phyloP scores from a whole-genome alignment of 805 yeast species.

The Torulaspora maleeae region DNA sequence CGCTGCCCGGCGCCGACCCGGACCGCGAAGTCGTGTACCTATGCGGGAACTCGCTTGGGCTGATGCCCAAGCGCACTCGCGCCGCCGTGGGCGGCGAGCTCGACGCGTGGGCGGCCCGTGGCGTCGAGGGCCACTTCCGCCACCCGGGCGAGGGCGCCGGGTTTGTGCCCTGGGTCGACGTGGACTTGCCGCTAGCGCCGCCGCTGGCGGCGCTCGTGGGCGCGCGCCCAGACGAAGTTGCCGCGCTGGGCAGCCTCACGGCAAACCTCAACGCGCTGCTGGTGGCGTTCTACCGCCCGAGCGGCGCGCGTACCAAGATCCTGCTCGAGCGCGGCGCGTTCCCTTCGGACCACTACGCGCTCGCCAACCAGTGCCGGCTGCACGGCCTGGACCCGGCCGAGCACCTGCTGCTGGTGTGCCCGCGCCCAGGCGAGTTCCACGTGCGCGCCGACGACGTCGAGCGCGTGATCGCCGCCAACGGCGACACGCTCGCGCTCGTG shows the following conservation, averaged over 20 bases:
- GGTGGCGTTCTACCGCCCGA: slow-evolving; percentile 69
- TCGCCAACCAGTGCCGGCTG: slow-evolving; percentile 63
- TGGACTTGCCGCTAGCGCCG: slow-evolving; percentile 72
- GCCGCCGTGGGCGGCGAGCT: slow-evolving; percentile 59
- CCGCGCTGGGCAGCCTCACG: slow-evolving; percentile 83
- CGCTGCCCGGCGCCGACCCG: slow-evolving; percentile 33
- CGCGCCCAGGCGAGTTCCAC: slow-evolving; percentile 52
- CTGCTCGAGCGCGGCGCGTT: slow-evolving; percentile 83
- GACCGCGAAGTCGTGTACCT: slow-evolving; percentile 47
- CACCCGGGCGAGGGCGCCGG: slow-evolving; percentile 49
- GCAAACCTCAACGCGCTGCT: slow-evolving; percentile 72
- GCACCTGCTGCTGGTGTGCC: slow-evolving; percentile 59
- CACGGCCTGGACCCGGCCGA: slow-evolving; percentile 51
- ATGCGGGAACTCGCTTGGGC: slow-evolving; percentile 92
- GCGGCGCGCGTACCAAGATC: slow-evolving; percentile 52
- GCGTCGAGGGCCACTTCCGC: slow-evolving; percentile 78
- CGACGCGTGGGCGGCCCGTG: slow-evolving; percentile 76
- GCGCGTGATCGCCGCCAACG: slow-evolving; percentile 47
- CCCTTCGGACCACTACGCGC: slow-evolving; percentile 89
- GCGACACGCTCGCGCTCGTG: slow-evolving; percentile 63
- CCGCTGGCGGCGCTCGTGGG: slow-evolving; percentile 73
- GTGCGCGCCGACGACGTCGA: slow-evolving; percentile 63
- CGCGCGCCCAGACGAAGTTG: slow-evolving; percentile 70
- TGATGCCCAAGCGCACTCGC: slow-evolving; percentile 69
- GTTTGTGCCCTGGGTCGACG: slow-evolving; percentile 73